Evolutionary conservation across 2,329 filamentous ascomycete genomes (phyloP).

Genomic region (Colletotrichum sp.): DNA sequence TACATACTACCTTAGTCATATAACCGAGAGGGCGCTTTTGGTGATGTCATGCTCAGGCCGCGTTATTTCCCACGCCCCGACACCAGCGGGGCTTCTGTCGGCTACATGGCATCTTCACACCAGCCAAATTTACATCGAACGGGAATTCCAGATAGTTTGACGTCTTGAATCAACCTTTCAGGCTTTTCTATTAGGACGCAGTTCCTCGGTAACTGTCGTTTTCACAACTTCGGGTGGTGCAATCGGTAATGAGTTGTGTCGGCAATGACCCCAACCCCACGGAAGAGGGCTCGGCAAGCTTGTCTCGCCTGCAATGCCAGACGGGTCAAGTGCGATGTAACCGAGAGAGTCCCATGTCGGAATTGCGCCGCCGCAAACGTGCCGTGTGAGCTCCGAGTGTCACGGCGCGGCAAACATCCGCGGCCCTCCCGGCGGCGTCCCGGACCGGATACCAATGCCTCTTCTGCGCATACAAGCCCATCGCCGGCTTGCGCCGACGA

Average conservation of each 20-base stretch:
- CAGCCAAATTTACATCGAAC: background rate
- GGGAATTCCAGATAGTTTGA: background rate
- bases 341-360: constrained; percentile 35
- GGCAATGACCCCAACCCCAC: constrained; percentile 2
- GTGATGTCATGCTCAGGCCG: background rate
- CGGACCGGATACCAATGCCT: background rate
- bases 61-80: background rate
- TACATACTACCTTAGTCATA: background rate
- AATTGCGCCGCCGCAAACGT: constrained; percentile 32
- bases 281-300: constrained; percentile 38
- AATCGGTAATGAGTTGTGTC: background rate
- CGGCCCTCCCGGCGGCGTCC: constrained; percentile 9
- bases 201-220: accelerated
- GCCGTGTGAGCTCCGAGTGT: constrained; percentile 36
- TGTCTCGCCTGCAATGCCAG: constrained; percentile 39
- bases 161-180: background rate
- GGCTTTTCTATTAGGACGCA: background rate
- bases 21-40: background rate
- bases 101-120: background rate
- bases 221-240: background rate
- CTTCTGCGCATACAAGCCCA: background rate
- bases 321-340: constrained; percentile 40
- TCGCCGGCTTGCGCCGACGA: background rate
- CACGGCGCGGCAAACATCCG: constrained; percentile 35
- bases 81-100: background rate